Conservation (phyloP, 192 early-diverging fungal genomes). For the Gonapodya sp. region DNA sequence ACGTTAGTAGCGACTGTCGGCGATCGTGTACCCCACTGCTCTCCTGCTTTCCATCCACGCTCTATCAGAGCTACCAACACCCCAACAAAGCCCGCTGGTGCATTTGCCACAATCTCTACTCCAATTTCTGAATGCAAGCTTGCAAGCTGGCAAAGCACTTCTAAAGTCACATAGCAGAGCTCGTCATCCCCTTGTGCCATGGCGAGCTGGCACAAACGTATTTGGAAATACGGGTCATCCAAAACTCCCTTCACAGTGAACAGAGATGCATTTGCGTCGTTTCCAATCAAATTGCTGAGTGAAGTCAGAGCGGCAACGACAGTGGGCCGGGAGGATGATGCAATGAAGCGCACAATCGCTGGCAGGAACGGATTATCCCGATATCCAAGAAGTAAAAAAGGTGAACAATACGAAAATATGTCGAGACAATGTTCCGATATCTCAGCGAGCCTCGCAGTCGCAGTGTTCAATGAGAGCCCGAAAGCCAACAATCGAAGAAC, state of each 20-base stretch:
- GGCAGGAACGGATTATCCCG: neutral
- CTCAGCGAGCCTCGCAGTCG: neutral
- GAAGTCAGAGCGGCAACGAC: neutral
- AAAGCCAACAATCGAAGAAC: neutral
- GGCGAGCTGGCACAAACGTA: neutral
- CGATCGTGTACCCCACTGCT: neutral
- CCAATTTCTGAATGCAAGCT: neutral
- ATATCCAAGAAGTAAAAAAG: neutral
- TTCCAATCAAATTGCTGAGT: neutral
- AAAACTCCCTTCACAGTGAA: neutral
- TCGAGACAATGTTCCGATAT: neutral
- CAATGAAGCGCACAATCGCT: neutral
- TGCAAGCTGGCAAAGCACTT: neutral
- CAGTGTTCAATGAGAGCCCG: neutral
- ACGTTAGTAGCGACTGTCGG: neutral
- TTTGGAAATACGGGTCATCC: neutral
- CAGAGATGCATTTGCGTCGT: neutral
- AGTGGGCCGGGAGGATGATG: neutral
- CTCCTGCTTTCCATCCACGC: neutral
- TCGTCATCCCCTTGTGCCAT: neutral
- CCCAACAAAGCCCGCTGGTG: neutral
- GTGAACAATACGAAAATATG: neutral
- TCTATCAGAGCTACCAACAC: neutral
- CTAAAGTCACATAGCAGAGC: neutral
- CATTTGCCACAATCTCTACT: neutral